Base-by-base conservation (phyloP, 805 yeast species). In the Kuraishia hungarica region DNA sequence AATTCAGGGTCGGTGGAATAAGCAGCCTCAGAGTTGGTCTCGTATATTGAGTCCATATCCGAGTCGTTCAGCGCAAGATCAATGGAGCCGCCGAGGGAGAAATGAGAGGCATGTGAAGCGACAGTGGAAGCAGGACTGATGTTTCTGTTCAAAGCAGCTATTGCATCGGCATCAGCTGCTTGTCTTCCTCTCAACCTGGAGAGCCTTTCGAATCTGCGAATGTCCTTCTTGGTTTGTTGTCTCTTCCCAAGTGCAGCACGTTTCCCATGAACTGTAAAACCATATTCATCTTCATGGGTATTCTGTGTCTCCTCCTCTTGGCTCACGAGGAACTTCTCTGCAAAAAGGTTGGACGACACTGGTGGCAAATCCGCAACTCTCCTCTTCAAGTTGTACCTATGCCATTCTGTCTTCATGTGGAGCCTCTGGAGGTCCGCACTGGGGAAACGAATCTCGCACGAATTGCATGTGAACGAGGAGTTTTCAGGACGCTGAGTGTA, bases 81-180 rank as follows among this genome's bases (percentile, higher is more conserved):
- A 10, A 54, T 51, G 1, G 71, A 61, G 24, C 76, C 80, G 7
- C 81, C 85, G 22, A 82, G 68, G 10, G 87, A 81, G 64, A 83
- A 78, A 53, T 76, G 74, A 1, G 89, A 83, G 22, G 76, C 64
- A 53, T 77, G 78, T 1, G 90, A 82, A 0, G 71, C 70, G 3
- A 81, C 78, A 1, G 86, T 80, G n/a, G 72, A 67, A 0, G 82
- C 75, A 1, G 87, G 85, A 57, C 86, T 80, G 11, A 59, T 58
- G 2, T 73, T 70, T 62, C 86, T 71, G 11, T 57, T 58, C 2
- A 54, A 39, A 2, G 51, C 54, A 8, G 48, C 43, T 13, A 46
- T 54, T 10, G 48, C 47, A 19, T 55, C 54, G 17, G 28, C 50
- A 6, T 20, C 55, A 24, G 54, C 54, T 8, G 55, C 54, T 15